Evolutionary conservation across 306 rosid species (phyloP).

Genomic region (Inga laurina): DNA sequence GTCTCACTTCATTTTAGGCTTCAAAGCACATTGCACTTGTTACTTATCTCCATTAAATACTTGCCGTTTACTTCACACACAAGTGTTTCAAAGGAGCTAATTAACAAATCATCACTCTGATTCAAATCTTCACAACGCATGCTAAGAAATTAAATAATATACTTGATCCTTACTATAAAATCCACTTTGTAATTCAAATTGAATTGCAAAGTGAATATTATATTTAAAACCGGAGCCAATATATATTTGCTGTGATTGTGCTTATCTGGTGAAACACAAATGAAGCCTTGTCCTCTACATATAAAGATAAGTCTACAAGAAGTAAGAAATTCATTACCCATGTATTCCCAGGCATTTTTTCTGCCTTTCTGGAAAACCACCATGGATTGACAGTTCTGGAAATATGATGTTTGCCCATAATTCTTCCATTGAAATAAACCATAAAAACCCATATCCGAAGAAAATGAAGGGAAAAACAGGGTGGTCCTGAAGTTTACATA

Average conservation of each 20-base stretch:
- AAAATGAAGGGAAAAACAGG: neutral
- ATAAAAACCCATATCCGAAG: neutral
- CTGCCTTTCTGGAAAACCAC: neutral
- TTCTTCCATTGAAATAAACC: neutral
- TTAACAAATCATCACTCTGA: neutral
- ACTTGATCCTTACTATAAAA: no score
- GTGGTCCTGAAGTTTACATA: constrained; percentile 1
- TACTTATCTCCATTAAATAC: neutral
- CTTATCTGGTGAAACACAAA: neutral
- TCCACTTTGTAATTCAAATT: no score
- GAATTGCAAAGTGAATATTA: no score
- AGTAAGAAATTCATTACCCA: neutral
- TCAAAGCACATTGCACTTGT: neutral
- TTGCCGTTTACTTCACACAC: neutral
- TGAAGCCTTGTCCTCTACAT: no score
- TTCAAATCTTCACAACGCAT: neutral
- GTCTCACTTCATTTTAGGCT: no score
- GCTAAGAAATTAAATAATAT: neutral
- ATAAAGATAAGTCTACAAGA: neutral
- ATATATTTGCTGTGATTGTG: neutral
- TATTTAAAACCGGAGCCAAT: no score
- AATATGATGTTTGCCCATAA: neutral
- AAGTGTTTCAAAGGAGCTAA: neutral
- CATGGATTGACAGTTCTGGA: neutral
- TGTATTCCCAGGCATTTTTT: neutral